Evolutionary conservation across 1,139 yeast species (phyloP), one percentile per base, ranked within the genome.

Genomic region (Yamadazyma sp.): DNA sequence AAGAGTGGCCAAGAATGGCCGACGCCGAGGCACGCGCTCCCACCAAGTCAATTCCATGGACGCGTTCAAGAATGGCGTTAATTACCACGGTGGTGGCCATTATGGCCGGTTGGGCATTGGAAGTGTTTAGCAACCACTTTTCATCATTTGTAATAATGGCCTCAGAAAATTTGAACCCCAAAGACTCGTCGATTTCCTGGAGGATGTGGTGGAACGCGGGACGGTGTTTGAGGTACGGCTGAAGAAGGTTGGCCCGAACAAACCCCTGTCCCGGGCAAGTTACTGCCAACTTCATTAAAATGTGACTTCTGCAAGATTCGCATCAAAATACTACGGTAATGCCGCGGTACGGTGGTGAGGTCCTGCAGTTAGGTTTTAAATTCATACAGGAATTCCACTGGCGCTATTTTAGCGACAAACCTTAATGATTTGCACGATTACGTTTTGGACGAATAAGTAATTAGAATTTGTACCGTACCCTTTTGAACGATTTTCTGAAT

Each of bases 81-180:
- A 69, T 58, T 7, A 73, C 58, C 42, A 61, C 65, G 2, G 80
- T 67, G 6, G 79, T 61, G 3, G 77, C 63, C 29, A 80, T 57
- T 14, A 80, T 75, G 24, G 83, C 77, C 1, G 86, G 86, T 59
- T 80, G 86, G 12, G 85, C 83, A 51, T 76, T 70, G 32, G 74
- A 57, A 1, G 86, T 78, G 15, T 55, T 50, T 57, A 46, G 30
- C 17, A 62, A 38, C 61, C 64, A 61, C 4, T 41, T 43, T 5
- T 43, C 37, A 10, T 39, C 40, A 15, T 46, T 41, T 22, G 46
- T 38, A 27, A 51, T 47, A 27, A 67, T 43, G 13, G 56, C 48
- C 3, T 45, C 33, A 17, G 70, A 59, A 53, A 76, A 82, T 5
- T 70, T 62, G 14, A 63, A 70, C n/a, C 70, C 71, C 47, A 90